Conservation (phyloP, 345 rosid genomes). For the Melastoma malabathricum region DNA sequence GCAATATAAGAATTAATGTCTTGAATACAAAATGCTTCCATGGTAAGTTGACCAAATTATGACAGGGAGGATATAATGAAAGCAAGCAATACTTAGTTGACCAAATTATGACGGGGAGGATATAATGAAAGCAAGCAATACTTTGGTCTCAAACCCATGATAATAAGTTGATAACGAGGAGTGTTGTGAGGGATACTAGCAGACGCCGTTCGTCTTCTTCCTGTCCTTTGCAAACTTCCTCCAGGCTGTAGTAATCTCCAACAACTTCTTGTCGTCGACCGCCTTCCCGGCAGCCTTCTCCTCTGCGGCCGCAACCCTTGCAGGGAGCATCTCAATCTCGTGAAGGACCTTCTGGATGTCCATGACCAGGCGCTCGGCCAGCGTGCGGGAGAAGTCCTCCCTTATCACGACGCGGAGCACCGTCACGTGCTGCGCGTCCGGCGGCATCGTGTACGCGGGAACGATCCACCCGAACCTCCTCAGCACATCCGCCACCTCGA, state of each 20-base stretch:
- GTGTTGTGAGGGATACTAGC: too few species aligned
- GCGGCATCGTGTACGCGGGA: constrained; percentile 47
- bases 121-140: too few species aligned
- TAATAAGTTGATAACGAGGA: too few species aligned
- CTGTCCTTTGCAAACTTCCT: constrained; percentile 28
- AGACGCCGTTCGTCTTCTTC: constrained; percentile 32
- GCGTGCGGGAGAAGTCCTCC: constrained; percentile 44
- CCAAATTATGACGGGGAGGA: too few species aligned
- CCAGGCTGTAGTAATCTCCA: constrained; percentile 28
- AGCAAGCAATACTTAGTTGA: too few species aligned
- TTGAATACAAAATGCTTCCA: too few species aligned
- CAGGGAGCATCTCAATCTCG: constrained; percentile 31
- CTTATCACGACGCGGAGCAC: constrained; percentile 43
- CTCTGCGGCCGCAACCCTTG: constrained; percentile 4
- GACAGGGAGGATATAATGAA: too few species aligned
- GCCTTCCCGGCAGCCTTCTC: constrained; percentile 2
- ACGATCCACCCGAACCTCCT: constrained; percentile 49
- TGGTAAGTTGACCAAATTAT: too few species aligned
- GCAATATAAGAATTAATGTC: too few species aligned
- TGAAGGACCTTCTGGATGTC: constrained; percentile 32
- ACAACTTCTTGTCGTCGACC: constrained; percentile 10
- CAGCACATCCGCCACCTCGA: constrained; percentile 35
- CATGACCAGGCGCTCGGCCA: constrained; percentile 38
- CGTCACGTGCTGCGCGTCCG: constrained; percentile 44
- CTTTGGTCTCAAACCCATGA: too few species aligned